These are phyloP conservation scores for Xerocomellus chrysenteron DNA, from an alignment of 768 basidiomycete genomes.

Conservation along the genomic window DNA sequence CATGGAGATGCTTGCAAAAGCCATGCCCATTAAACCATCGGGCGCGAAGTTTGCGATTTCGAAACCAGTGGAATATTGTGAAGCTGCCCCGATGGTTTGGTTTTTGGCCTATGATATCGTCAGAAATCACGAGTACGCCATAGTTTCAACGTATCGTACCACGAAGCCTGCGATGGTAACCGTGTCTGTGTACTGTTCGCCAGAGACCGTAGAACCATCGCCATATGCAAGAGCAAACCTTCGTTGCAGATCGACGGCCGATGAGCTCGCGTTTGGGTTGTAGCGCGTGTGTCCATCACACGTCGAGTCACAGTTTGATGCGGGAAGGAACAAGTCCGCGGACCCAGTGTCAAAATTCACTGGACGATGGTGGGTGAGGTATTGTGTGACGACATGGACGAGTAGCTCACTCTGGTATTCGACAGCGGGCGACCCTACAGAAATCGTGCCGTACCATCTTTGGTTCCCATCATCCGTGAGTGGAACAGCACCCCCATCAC, in stretches of 20 bases:
- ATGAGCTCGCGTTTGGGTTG: constrained; percentile 32
- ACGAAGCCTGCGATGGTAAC: constrained; percentile 38
- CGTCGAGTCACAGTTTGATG: constrained; percentile 21
- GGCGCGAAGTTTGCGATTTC: constrained; percentile 13
- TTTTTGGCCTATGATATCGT: constrained; percentile 21
- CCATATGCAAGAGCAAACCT: constrained; percentile 41
- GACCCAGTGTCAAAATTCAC: constrained; percentile 39
- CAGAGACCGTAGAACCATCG: constrained; percentile 42
- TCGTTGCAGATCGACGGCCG: constrained; percentile 22
- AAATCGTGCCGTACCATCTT: constrained; percentile 27
- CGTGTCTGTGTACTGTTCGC: constrained; percentile 39
- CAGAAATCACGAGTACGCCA: not conserved
- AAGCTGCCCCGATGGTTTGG: constrained; percentile 26
- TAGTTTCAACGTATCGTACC: constrained; percentile 5
- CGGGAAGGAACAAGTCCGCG: constrained; percentile 35
- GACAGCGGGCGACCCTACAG: constrained; percentile 24
- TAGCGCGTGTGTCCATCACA: constrained; percentile 39
- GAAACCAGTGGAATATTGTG: constrained; percentile 17
- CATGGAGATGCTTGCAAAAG: constrained; percentile 37
- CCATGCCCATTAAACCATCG: constrained; percentile 44
- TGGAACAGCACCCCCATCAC: constrained; percentile 2
- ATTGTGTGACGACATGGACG: not conserved
- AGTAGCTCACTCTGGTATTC: constrained; percentile 17
- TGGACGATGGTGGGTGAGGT: not conserved
- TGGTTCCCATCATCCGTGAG: constrained; percentile 16